Evolutionary conservation across 257 asterid species (phyloP), one percentile per base, ranked within the genome.

Genomic region (Gentiana macrophylla): DNA sequence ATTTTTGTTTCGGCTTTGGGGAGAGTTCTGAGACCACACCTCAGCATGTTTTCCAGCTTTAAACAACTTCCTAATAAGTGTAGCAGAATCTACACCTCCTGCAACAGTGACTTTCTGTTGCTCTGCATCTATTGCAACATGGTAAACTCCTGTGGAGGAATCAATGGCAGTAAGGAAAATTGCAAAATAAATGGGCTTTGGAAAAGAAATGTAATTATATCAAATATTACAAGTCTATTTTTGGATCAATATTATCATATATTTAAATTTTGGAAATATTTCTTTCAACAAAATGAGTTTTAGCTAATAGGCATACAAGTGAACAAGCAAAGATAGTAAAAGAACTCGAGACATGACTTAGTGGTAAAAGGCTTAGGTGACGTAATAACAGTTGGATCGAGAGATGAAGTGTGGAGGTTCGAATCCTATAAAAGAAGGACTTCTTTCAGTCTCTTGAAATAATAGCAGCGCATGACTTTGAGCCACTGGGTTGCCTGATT

Each of bases 41-140:
- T 87, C 96, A 34, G 96, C 87, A 53, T 82, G 80, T 55, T 87
- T 87, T 3, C 92, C 92, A 56, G 81, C 80, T 59, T 53, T 78
- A 2, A 70, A 63, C 38, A 87, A 36, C 66, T 72, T 87, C 76
- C 78, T 87, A 41, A 87, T 67, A 37, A 87, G 62, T 2, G 77
- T 59, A 4, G 63, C 70, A 41, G 89, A 62, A 62, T 79, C 91
- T 7, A 82, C 62, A 49, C 59, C 71, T 32, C 96, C 94, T 47
- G 79, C 74, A 57, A 87, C 74, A 10, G 72, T 78, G 11, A 84
- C 93, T 71, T 79, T 84, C 38, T 84, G 93, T 12, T 73, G 82
- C 45, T 82, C 90, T 35, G 67, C 68, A 37, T 82, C 96, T 13
- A 87, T 73, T 12, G 13, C 74, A 12, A 87, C 94, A 59, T 78